These are phyloP conservation scores for Cytospora piceae DNA, from an alignment of 2,329 filamentous ascomycete species.

Conservation along the genomic window DNA sequence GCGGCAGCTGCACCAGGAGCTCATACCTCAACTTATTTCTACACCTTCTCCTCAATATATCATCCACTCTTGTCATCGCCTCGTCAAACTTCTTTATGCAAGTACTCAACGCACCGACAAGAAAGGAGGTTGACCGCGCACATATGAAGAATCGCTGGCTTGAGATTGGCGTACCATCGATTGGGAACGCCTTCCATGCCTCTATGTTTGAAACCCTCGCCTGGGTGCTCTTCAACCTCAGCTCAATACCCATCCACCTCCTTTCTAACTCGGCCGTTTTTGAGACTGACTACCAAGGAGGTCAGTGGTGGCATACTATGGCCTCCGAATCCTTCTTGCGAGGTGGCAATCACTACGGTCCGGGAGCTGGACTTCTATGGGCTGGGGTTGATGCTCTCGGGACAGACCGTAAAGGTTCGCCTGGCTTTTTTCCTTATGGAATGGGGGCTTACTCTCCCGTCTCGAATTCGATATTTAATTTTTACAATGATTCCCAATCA, in stretches of 20 bases:
- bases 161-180: slow-evolving; percentile 49
- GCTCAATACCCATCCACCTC: slow-evolving; percentile 37
- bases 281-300: slow-evolving; percentile 21
- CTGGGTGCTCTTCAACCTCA: slow-evolving; percentile 34
- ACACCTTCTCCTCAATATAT: slow-evolving; percentile 52
- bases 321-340: slow-evolving; percentile 28
- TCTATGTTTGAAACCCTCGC: slow-evolving; percentile 29
- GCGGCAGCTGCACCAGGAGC: slow-evolving; percentile 29
- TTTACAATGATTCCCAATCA: not conserved
- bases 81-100: slow-evolving; percentile 58
- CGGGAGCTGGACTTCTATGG: slow-evolving; percentile 2
- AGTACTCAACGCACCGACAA: slow-evolving; percentile 52
- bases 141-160: slow-evolving; percentile 47
- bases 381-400: not conserved
- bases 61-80: slow-evolving; percentile 49
- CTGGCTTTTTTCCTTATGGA: too few species aligned
- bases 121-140: slow-evolving; percentile 51
- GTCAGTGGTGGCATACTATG: slow-evolving; percentile 26
- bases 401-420: too few species aligned
- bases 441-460: too few species aligned
- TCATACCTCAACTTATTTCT: slow-evolving; percentile 35
- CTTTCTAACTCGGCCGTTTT: slow-evolving; percentile 34
- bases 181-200: slow-evolving; percentile 42
- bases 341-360: slow-evolving; percentile 8
- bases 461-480: too few species aligned